Percentiles rank a stretch among this genome's conserved stretches.
phyloP scores from a whole-genome alignment of 1,139 yeast genomes.

The Blastobotrys arbuscula region DNA sequence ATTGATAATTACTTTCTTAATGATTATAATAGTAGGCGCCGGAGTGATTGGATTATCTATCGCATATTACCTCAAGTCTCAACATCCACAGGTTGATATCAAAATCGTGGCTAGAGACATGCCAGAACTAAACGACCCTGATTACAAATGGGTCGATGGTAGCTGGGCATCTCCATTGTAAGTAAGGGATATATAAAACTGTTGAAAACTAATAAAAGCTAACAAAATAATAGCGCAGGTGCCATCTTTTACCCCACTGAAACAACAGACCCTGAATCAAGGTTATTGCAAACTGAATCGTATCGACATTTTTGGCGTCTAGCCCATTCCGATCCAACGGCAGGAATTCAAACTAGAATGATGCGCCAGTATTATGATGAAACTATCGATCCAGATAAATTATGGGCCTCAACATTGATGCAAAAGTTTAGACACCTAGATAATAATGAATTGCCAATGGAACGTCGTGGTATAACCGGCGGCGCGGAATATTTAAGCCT shows the following conservation, averaged over 20 bases:
- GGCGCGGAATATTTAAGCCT: constrained; percentile 44
- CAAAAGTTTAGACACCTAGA: constrained; percentile 41
- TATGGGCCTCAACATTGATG: constrained; percentile 45
- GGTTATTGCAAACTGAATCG: constrained; percentile 47
- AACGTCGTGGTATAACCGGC: constrained; percentile 34
- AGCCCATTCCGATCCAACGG: constrained; percentile 43
- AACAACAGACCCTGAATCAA: constrained; percentile 36
- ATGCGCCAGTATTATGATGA: constrained; percentile 53
- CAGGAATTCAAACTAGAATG: constrained; percentile 46
- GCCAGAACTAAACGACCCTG: constrained; percentile 44
- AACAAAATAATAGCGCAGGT: constrained; percentile 47
- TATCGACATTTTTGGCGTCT: constrained; percentile 40
- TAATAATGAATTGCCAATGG: constrained; percentile 37
- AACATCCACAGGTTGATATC: constrained; percentile 38
- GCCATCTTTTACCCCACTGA: constrained; percentile 70
- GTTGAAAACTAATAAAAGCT: no score
- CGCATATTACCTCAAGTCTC: constrained; percentile 45
- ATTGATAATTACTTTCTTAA: not conserved
- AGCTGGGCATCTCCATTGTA: constrained; percentile 56
- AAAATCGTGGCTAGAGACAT: constrained; percentile 49
- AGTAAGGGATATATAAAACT: not conserved
- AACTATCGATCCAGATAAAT: constrained; percentile 29
- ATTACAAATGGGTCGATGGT: constrained; percentile 27
- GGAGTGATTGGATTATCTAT: constrained; percentile 62
- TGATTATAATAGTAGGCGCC: constrained; percentile 47